These are phyloP conservation scores for Litsea cubeba DNA, from an alignment of 164 flowering plant species.

Conservation along the genomic window DNA sequence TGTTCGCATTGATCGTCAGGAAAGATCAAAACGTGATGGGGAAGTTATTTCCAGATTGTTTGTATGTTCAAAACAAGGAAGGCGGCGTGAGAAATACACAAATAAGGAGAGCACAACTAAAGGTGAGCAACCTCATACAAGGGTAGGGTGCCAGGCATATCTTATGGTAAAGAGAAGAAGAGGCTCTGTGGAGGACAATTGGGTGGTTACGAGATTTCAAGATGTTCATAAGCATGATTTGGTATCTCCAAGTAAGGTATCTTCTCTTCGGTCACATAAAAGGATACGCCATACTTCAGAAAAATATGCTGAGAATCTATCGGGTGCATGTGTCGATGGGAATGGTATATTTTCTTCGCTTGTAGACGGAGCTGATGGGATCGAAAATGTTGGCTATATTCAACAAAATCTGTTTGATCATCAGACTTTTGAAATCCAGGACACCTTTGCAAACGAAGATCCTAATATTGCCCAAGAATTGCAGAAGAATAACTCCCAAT, in stretches of 20 bases:
- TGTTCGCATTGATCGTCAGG: constrained; percentile 7
- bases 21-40: constrained; percentile 5
- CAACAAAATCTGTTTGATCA: background rate
- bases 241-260: background rate
- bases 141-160: constrained; percentile 8
- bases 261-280: constrained; percentile 3
- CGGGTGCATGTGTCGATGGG: background rate
- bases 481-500: background rate
- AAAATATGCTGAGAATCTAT: background rate
- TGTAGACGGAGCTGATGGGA: background rate
- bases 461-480: background rate
- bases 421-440: background rate
- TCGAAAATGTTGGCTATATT: background rate
- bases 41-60: constrained; percentile 7
- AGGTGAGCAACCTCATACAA: background rate
- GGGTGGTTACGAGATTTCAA: constrained; percentile 8
- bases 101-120: background rate
- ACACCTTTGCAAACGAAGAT: background rate
- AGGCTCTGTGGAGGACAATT: constrained; percentile 1
- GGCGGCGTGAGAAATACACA: background rate
- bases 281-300: constrained; percentile 1
- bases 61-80: constrained; percentile 5
- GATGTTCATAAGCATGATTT: constrained; percentile 5
- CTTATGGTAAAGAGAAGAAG: constrained; percentile 6
- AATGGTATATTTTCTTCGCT: background rate